Base-by-base conservation (phyloP, 176 grass and related monocot genomes). In the Triticum urartu region DNA sequence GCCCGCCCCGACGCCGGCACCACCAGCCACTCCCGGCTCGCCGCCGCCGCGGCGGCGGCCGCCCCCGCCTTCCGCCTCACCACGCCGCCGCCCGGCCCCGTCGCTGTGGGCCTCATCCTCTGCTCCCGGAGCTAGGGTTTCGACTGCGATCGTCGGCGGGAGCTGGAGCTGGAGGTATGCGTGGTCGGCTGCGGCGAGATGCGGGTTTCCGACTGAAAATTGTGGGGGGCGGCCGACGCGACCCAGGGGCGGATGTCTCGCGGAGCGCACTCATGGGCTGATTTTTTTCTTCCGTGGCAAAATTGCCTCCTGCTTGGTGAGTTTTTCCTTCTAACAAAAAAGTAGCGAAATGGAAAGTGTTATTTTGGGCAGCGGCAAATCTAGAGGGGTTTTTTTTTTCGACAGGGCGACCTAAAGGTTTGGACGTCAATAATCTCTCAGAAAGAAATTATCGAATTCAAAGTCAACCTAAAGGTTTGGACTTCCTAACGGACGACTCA, bases 1-100 rank as follows among this genome's bases (percentile, higher is more conserved):
- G 89, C 81, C 39, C 82, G 88, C 21, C 95, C 93, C 17, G 89
- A 88, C 20, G 86, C 87, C 64, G 87, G 90, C 14, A 98, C 85
- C 43, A 95, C 92, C 85, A 98, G 84, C 95, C 95, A 98, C 85
- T 91, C 95, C 33, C 91, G 89, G 77, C 83, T 97, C 5, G 92
- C 89, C 3, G 88, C 95, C 2, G 84, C 89, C 0, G 84, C 89
- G 0, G 84, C 88, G 0, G 87, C 72, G 4, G 72, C 88, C 12
- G 72, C 88, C 12, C 85, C 87, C 9, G 90, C 93, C 85, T 98
- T 98, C 43, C 93, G 72, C 79, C 95, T 87, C 22, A 76, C 85
- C 1, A 68, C 90, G 7, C 88, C 79, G 18, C 75, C 52, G 17
- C 83, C 50, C 68, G 39, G 78, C 14, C 52, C 78, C 28, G 79